Percentiles rank a stretch among this genome's conserved stretches.
Evolutionary conservation across 1,284 basidiomycete species (phyloP).

Genomic region (Apiotrichum sp.): DNA sequence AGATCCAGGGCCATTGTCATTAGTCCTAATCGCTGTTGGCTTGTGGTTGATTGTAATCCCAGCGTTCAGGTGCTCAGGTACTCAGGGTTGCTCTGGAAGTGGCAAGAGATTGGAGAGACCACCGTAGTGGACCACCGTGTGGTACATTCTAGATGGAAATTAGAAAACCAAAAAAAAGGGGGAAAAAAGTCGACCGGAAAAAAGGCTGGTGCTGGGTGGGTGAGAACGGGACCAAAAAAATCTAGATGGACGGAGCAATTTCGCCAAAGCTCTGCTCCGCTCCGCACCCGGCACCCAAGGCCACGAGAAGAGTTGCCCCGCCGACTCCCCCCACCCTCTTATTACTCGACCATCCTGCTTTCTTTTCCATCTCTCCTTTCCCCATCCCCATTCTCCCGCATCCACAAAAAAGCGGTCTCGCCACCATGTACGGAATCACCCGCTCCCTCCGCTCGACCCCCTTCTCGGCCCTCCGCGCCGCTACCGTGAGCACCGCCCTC

Average conservation of each 20-base stretch:
- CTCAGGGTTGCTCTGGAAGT: too few relatives aligned
- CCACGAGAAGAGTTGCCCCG: background rate
- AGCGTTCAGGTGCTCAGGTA: too few relatives aligned
- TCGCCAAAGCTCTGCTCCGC: background rate
- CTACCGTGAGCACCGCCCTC: slow-evolving; percentile 17
- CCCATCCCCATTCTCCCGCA: background rate
- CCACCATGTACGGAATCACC: slow-evolving; percentile 37
- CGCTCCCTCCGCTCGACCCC: slow-evolving; percentile 28
- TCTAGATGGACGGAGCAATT: background rate
- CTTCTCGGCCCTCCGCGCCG: slow-evolving; percentile 21
- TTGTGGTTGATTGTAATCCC: too few relatives aligned
- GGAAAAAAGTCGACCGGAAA: background rate
- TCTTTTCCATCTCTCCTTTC: background rate
- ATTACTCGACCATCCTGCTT: background rate
- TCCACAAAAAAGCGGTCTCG: slow-evolving; percentile 7
- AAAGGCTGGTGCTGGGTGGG: too few relatives aligned
- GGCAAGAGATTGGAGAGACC: too few relatives aligned
- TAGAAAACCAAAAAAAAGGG: background rate
- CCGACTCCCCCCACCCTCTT: background rate
- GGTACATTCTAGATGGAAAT: background rate
- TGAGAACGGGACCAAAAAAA: slow-evolving; percentile 4
- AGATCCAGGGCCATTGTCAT: too few relatives aligned
- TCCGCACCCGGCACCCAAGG: too few relatives aligned
- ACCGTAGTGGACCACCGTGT: too few relatives aligned
- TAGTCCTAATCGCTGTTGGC: too few relatives aligned